Conservation (phyloP, 305 asterid species). For the Salvia sclarea region DNA sequence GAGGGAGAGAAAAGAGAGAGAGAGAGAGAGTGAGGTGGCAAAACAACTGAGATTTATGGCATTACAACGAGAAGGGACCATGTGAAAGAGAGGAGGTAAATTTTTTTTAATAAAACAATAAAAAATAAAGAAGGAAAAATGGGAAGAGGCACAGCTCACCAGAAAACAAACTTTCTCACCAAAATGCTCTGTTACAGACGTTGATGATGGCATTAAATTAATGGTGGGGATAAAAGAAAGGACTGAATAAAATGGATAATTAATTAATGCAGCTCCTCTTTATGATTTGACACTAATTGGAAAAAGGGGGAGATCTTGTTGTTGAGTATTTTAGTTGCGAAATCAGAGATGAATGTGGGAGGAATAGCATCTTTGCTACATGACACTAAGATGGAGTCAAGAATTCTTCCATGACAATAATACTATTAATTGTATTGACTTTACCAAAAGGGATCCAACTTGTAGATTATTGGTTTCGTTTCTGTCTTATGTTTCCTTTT, state of each 20-base stretch:
- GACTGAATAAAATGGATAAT: conserved; percentile 29
- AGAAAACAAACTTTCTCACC: conserved; percentile 52
- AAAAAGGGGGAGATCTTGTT: not conserved
- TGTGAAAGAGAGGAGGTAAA: not conserved
- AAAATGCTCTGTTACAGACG: conserved; percentile 56
- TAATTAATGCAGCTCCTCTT: conserved; percentile 21
- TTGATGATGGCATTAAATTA: conserved; percentile 35
- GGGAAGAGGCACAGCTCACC: conserved; percentile 53
- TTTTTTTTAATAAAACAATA: no score
- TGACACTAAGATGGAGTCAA: conserved; percentile 61
- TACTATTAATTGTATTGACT: conserved; percentile 43
- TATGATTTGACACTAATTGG: conserved; percentile 11
- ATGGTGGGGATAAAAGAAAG: conserved; percentile 23
- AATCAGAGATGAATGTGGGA: conserved; percentile 30
- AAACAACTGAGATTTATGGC: conserved; percentile 36
- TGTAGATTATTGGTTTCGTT: conserved; percentile 34
- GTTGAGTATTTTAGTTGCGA: conserved; percentile 21
- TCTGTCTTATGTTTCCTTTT: conserved; percentile 43
- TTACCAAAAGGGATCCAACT: conserved; percentile 31
- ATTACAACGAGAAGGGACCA: conserved; percentile 3
- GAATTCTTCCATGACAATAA: conserved; percentile 31
- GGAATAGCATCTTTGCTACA: conserved; percentile 78
- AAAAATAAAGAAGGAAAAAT: not conserved
- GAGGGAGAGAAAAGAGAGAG: conserved; percentile 5
- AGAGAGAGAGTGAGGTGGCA: not conserved